Evolutionary conservation across 2,329 filamentous ascomycete genomes (phyloP), one percentile per base, ranked within the genome.

Genomic region (Niveomyces coronatus): DNA sequence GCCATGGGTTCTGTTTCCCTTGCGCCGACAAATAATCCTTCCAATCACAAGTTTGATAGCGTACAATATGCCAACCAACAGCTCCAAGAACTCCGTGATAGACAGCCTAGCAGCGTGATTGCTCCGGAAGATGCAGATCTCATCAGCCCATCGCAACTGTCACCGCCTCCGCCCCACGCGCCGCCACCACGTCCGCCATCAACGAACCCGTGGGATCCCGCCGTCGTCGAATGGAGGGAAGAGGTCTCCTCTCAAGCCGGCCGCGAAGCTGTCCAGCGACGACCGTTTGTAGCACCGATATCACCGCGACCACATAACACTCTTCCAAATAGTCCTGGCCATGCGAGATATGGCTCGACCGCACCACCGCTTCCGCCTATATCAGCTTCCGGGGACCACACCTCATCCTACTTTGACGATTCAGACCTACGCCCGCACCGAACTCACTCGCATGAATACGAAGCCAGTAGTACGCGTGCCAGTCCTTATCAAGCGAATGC

Each of bases 151-250:
- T 38, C 36, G 4, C 30, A 30, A 14, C 36, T 36, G 15, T 24
- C 15, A 17, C 40, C 39, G 19, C 27, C 31, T 19, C 29, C 38
- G 26, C 29, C 24, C 30, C 45, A 18, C 42, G 44, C 37, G 37
- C 47, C 9, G 36, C 47, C 11, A 22, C 45, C 44, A 28, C 35
- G 35, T 37, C 64, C 62, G 3, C 63, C 64, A 9, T 63, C 61
- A 6, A 43, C 54, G 9, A 62, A 67, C 37, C 64, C 65, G 6
- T 69, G 65, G 65, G 59, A 67, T 41, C 47, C 59, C 24, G 51
- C 53, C 16, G 41, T 42, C 5, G 29, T 28, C 24, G 34, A 37
- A 42, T 40, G 37, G 47, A 52, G 47, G 29, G 33, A 36, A 9
- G 39, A 41, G 8, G 28, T 32, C 14, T 23, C 14, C 5, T 17